These are phyloP conservation scores for Sesbania bispinosa DNA, from an alignment of 306 rosid species.

Conservation along the genomic window DNA sequence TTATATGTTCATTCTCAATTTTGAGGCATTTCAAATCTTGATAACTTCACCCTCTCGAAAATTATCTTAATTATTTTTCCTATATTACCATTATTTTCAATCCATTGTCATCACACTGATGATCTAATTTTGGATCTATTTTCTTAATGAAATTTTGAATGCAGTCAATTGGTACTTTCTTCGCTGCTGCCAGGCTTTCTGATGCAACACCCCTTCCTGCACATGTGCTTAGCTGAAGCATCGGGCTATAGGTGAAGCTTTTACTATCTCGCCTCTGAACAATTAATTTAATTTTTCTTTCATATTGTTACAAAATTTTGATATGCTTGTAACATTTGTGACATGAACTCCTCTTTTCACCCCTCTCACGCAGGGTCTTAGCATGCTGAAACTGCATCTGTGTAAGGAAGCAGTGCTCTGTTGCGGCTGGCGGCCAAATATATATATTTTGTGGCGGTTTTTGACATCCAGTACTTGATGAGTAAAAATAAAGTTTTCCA, in stretches of 20 bases:
- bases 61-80: too few species aligned
- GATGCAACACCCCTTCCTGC: slow-evolving; percentile 97
- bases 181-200: slow-evolving; percentile 89
- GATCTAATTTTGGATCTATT: not conserved
- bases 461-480: too few species aligned
- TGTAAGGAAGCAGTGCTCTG: slow-evolving; percentile 67
- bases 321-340: too few species aligned
- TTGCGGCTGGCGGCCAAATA: too few species aligned
- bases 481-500: too few species aligned
- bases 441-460: too few species aligned
- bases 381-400: slow-evolving; percentile 78
- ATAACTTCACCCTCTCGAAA: too few species aligned
- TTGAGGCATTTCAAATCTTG: too few species aligned
- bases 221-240: slow-evolving; percentile 71
- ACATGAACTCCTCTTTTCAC: too few species aligned
- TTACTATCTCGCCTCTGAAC: not conserved
- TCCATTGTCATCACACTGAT: too few species aligned
- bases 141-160: slow-evolving; percentile 18
- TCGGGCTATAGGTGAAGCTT: slow-evolving; percentile 72
- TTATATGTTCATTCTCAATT: too few species aligned
- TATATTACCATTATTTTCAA: too few species aligned
- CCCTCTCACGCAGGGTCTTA: slow-evolving; percentile 62
- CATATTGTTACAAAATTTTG: not conserved
- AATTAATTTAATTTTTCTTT: slow-evolving; percentile 2
- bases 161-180: slow-evolving; percentile 86